These are phyloP conservation scores for Actinomortierella wolfii DNA, from an alignment of 371 early-diverging fungal genomes.

Conservation along the genomic window DNA sequence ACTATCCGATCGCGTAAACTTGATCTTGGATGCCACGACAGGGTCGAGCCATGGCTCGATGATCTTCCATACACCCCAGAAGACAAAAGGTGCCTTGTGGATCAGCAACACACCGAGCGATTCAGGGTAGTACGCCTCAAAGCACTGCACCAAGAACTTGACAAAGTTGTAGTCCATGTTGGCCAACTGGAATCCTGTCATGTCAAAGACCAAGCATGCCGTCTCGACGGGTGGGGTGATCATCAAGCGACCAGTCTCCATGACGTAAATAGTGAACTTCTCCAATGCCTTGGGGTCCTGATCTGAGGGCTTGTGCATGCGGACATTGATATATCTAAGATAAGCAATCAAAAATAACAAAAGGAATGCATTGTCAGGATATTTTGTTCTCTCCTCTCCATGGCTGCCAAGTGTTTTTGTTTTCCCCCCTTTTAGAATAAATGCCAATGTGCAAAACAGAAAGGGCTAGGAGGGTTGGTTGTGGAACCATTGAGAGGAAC, in stretches of 20 bases:
- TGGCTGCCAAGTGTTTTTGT: background rate
- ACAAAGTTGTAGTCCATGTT: slow-evolving; percentile 80
- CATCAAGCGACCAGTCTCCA: slow-evolving; percentile 84
- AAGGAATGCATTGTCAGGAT: too few relatives aligned
- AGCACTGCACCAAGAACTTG: slow-evolving; percentile 79
- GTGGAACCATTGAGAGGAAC: too few relatives aligned
- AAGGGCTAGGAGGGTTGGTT: background rate
- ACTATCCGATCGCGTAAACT: slow-evolving; percentile 72
- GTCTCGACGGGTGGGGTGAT: slow-evolving; percentile 77
- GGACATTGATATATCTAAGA: slow-evolving; percentile 64
- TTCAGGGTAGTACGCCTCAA: slow-evolving; percentile 92
- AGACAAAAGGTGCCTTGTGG: slow-evolving; percentile 88
- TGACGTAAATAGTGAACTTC: slow-evolving; percentile 70
- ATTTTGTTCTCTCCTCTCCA: too few relatives aligned
- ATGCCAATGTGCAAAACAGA: background rate
- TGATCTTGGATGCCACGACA: slow-evolving; percentile 86
- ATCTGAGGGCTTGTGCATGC: slow-evolving; percentile 60
- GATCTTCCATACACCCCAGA: slow-evolving; percentile 83
- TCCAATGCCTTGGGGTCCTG: slow-evolving; percentile 63
- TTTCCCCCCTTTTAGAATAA: background rate
- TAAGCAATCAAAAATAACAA: background rate
- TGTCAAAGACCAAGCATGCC: slow-evolving; percentile 80
- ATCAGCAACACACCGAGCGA: slow-evolving; percentile 78
- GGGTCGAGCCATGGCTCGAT: slow-evolving; percentile 90
- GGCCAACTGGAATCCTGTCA: slow-evolving; percentile 76